Evolutionary conservation across 306 rosid species (phyloP), one percentile per base, ranked within the genome.

Genomic region (Sindora glabra): DNA sequence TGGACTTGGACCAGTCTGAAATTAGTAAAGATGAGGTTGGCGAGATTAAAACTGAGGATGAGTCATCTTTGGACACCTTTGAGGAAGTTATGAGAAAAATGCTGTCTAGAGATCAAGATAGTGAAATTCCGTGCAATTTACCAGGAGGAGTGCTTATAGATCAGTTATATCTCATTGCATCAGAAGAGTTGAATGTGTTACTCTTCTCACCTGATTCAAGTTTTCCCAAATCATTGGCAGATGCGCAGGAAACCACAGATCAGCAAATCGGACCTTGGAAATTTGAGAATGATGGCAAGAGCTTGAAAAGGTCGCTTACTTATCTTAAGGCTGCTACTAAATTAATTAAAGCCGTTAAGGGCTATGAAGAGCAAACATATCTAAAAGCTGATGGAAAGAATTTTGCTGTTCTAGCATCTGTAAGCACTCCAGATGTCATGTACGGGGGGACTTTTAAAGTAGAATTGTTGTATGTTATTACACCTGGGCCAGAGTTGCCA

Each of bases 111-210:
- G 98, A 83, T 56, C 77, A 83, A 68, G 85, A 72, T 59, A 76
- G 65, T 53, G 96, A 92, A 65, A 68, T 72, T 38, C 96, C 98
- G 1, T 59, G 45, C 58, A 83, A 88, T 72, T 81, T 92, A 59
- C 72, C 96, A 0, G 97, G 97, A 72, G 96, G 96, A 40, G 89
- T 92, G 63, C 47, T 92, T 54, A 76, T 88, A 10, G 98, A 92
- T 77, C 95, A 83, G 49, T 50, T 81, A 53, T 92, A 92, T 67
- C 64, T 75, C 59, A 67, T 76, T 65, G 57, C 89, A 49, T 85
- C 95, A 3, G 70, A 79, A 23, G 92, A 83, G 48, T 81, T 92
- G 48, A 92, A 92, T 67, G 51, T 67, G 14, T 59, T 83, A 21
- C 76, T 92, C 15, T 92, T 92, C 71, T 76, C 89, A 17, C 63